phyloP scores from a whole-genome alignment of 2,329 filamentous ascomycete species.

The Fusarium chuoi region DNA sequence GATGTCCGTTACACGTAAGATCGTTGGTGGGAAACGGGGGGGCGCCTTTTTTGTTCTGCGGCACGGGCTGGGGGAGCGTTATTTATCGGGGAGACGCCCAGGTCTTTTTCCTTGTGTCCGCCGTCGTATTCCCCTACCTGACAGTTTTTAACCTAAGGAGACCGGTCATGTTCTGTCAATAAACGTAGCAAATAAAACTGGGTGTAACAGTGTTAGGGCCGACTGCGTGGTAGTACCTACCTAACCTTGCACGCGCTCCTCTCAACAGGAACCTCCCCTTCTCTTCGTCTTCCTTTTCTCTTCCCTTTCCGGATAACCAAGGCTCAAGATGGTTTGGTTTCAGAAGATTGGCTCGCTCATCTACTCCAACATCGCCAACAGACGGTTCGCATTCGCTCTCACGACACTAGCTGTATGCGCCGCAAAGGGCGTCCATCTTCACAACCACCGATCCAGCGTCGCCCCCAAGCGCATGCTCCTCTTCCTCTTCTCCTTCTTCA shows the following conservation, averaged over 20 bases:
- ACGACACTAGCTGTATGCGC: slow-evolving; percentile 45
- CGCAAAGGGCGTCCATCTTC: slow-evolving; percentile 48
- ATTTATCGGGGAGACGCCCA: slow-evolving; percentile 28
- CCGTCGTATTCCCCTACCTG: background rate
- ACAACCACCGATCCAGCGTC: slow-evolving; percentile 47
- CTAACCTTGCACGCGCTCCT: background rate
- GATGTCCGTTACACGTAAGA: slow-evolving; percentile 13
- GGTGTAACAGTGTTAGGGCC: slow-evolving; percentile 22
- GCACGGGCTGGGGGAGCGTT: background rate
- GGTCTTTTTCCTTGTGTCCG: background rate
- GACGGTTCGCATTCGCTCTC: slow-evolving; percentile 48
- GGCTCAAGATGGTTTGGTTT: slow-evolving; percentile 7
- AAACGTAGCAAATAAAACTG: background rate
- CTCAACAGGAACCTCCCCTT: background rate
- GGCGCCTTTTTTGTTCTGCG: background rate
- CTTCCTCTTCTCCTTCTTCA: slow-evolving; percentile 50
- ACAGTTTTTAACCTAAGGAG: background rate
- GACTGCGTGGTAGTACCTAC: background rate
- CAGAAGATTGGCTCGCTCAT: slow-evolving; percentile 22
- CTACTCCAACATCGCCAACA: slow-evolving; percentile 43
- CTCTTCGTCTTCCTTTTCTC: background rate
- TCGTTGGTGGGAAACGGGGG: background rate
- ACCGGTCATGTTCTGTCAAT: background rate
- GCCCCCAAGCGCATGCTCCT: slow-evolving; percentile 43
- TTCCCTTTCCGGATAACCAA: background rate